Base-by-base conservation (phyloP, 228 moss, liverwort and hornwort genomes). In the Sphagnum fallax region DNA sequence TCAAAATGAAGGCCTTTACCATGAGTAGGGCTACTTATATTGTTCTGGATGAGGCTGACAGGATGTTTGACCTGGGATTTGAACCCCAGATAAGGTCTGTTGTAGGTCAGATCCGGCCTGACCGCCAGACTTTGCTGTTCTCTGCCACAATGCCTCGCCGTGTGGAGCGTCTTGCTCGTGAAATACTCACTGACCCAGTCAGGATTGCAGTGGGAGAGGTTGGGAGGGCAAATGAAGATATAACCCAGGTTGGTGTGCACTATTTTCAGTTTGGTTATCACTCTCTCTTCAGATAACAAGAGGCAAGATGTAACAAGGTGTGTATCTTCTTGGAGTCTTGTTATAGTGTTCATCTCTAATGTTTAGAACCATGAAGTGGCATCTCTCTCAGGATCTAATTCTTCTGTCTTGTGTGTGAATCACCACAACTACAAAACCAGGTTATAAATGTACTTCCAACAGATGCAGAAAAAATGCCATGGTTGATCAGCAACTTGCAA, bases 31-130 rank as follows among this genome's bases (percentile, higher is more conserved):
- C 88, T 52, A 93, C 94, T 6, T 98, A 84, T 74, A 84, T 98
- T 52, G 87, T 98, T 65, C 84, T 98, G 70, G 98, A 98, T 66
- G 98, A 98, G 81, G 98, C 98, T 32, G 98, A 98, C 66, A 84
- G 90, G 61, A 98, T 98, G 98, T 98, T 98, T 69, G 98, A 98
- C 76, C 71, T 98, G 59, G 98, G 98, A 1, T 98, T 98, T 66
- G 98, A 98, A 81, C 98, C 98, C 73, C 94, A 98, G 69, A 94
- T 98, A 60, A 83, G 93, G 52, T 94, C 98, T 61, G 89, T 98
- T 73, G 89, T 98, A 0, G 98, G 98, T 55, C 98, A 98, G 72
- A 84, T 94, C 67, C 87, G 98, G 14, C 98, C 92, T 68, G 98
- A 94, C 77, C 90, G 98, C 65, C 98, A 98, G 75, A 98, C 94